These are phyloP conservation scores for Hyparrhenia diplandra DNA, from an alignment of 176 grass and related monocot species.

Conservation along the genomic window DNA sequence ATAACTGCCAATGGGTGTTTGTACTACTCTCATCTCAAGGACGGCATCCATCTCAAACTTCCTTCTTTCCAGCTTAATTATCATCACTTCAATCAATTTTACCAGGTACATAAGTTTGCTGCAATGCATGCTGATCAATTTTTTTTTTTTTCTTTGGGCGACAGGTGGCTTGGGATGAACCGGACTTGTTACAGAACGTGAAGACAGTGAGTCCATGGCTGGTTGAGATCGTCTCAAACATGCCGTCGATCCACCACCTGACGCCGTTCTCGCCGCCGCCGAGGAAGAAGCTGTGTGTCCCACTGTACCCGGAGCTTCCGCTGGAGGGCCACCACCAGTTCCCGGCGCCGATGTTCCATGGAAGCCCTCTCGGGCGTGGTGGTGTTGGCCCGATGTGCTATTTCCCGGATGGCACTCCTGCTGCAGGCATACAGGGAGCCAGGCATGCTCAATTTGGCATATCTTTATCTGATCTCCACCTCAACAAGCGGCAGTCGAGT, in stretches of 20 bases:
- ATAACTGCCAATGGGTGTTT: background rate
- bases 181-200: conserved; percentile 96
- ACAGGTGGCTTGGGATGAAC: conserved; percentile 96
- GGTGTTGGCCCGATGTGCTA: conserved; percentile 55
- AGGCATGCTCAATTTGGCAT: conserved; percentile 99
- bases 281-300: conserved; percentile 71
- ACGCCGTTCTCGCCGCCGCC: conserved; percentile 87
- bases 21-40: conserved; percentile 20
- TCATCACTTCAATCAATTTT: background rate
- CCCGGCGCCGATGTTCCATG: conserved; percentile 44
- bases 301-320: conserved; percentile 53
- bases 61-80: background rate
- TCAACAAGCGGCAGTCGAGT: conserved; percentile 71
- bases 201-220: conserved; percentile 92
- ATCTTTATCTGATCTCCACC: conserved; percentile 76
- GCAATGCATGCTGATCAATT: background rate
- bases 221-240: conserved; percentile 80
- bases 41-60: conserved; percentile 7
- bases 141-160: conserved; percentile 3
- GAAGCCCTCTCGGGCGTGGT: conserved; percentile 46
- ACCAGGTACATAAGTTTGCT: no score
- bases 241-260: conserved; percentile 70
- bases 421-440: conserved; percentile 99
- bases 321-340: conserved; percentile 40
- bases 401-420: conserved; percentile 74